Evolutionary conservation across 805 yeast species (phyloP).

Genomic region (Jamesozyma jinghongensis): DNA sequence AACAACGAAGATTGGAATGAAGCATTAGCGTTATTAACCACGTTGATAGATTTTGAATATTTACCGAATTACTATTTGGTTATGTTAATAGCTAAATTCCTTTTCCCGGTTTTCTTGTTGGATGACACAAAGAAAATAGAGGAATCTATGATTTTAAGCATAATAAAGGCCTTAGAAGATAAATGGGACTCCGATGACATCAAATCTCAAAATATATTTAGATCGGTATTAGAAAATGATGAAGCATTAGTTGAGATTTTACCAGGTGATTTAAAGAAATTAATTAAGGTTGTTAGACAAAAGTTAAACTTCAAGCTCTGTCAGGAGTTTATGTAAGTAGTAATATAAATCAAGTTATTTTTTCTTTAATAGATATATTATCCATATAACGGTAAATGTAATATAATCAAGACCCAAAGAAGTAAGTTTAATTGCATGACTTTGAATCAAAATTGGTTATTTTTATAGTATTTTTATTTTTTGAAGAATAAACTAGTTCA

Average conservation of each 20-base stretch:
- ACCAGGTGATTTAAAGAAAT: conserved; percentile 12
- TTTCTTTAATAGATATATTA: not conserved
- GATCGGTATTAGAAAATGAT: conserved; percentile 7
- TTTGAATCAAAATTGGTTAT: no score
- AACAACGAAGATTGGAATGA: conserved; percentile 18
- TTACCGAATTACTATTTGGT: conserved; percentile 24
- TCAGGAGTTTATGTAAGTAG: conserved; percentile 23
- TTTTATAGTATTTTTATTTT: no score
- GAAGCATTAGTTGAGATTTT: conserved; percentile 2
- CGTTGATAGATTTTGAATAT: conserved; percentile 22
- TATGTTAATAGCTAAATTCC: conserved; percentile 19
- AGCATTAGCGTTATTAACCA: conserved; percentile 17
- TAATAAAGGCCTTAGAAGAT: conserved; percentile 19
- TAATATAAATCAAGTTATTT: not conserved
- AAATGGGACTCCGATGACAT: conserved; percentile 16
- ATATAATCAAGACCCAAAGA: no score
- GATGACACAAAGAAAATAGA: conserved; percentile 14
- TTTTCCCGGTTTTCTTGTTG: conserved; percentile 21
- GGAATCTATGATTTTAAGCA: conserved; percentile 16
- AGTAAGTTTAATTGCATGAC: no score
- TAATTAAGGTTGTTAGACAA: conserved; percentile 16
- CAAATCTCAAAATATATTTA: conserved; percentile 14
- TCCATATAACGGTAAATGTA: no score
- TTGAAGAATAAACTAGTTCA: no score
- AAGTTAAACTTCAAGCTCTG: conserved; percentile 23